Percentiles rank a stretch among this genome's conserved stretches.
Conservation (phyloP, 208 protist genomes). For the Herpetomonas samuelpessoai region DNA sequence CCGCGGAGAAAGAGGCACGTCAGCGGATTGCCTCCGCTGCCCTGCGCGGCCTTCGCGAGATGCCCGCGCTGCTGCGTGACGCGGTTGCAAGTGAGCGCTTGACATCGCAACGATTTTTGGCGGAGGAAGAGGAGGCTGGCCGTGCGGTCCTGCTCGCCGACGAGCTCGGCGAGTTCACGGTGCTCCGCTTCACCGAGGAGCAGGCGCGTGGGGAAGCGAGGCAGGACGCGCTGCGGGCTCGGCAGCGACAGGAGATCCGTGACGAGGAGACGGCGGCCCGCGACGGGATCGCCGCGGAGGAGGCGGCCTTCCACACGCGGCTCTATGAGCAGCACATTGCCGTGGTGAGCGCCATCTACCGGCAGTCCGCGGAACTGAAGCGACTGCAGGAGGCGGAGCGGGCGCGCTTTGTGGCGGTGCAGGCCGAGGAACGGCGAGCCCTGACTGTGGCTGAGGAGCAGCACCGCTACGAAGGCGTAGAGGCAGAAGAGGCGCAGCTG, state of each 20-base stretch:
- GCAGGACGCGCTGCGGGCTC: slow-evolving; percentile 6
- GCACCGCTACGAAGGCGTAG: not conserved
- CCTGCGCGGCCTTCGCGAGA: slow-evolving; percentile 14
- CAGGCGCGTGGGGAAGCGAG: slow-evolving; percentile 5
- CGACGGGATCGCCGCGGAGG: slow-evolving; percentile 1
- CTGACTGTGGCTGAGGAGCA: not conserved
- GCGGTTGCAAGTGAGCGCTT: not conserved
- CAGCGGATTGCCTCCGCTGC: slow-evolving; percentile 21
- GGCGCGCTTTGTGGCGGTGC: not conserved
- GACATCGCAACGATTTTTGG: slow-evolving; percentile 22
- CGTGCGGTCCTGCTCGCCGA: slow-evolving; percentile 52
- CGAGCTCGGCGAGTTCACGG: slow-evolving; percentile 12
- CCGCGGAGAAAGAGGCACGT: slow-evolving; percentile 20
- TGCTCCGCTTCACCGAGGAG: not conserved
- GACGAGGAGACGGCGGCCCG: slow-evolving; percentile 25
- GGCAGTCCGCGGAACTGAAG: not conserved
- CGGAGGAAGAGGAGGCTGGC: slow-evolving; percentile 38
- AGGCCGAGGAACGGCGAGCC: not conserved
- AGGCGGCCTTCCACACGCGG: not conserved
- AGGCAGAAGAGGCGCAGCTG: not conserved
- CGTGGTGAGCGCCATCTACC: not conserved
- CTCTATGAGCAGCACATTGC: not conserved
- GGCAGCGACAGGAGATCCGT: slow-evolving; percentile 16
- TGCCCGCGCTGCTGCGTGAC: slow-evolving; percentile 2
- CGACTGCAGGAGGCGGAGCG: not conserved